Conservation (phyloP, 148 eudicot species). For the Spergularia marina region DNA sequence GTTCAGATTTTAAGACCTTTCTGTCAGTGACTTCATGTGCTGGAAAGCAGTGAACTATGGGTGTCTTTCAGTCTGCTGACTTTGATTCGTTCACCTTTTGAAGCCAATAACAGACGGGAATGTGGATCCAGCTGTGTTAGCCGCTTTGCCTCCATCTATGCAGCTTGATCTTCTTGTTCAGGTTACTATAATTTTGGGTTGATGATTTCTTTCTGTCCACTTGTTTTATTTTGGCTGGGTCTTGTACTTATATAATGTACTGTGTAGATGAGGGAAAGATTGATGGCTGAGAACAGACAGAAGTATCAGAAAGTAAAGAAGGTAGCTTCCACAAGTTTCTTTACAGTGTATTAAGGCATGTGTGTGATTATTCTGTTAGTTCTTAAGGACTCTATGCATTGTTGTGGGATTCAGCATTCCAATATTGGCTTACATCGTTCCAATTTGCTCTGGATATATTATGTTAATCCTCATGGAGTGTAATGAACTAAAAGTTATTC, state of each 20-base stretch:
- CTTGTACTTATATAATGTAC: constrained; percentile 1
- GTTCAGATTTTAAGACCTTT: neutral
- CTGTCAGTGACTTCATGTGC: neutral
- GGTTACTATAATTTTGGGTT: constrained; percentile 32
- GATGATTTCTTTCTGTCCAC: neutral
- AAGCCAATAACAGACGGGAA: constrained; percentile 80
- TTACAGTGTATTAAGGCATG: neutral
- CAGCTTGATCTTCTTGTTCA: constrained; percentile 99
- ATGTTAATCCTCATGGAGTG: neutral
- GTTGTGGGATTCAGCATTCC: neutral
- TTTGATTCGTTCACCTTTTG: constrained; percentile 21
- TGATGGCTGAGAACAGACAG: constrained; percentile 98
- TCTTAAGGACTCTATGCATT: neutral
- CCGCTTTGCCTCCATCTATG: constrained; percentile 98
- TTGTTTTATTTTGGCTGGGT: neutral
- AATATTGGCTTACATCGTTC: neutral
- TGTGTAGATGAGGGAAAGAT: constrained; percentile 90
- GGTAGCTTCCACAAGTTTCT: constrained; percentile 40
- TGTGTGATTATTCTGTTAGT: neutral
- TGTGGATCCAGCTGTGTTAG: constrained; percentile 89
- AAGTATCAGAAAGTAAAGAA: constrained; percentile 93
- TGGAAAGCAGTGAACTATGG: neutral
- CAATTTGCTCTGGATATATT: neutral
- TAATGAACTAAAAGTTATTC: neutral
- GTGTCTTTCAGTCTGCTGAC: neutral